phyloP scores from a whole-genome alignment of 106 monocot genomes.

The Hemerocallis citrina region DNA sequence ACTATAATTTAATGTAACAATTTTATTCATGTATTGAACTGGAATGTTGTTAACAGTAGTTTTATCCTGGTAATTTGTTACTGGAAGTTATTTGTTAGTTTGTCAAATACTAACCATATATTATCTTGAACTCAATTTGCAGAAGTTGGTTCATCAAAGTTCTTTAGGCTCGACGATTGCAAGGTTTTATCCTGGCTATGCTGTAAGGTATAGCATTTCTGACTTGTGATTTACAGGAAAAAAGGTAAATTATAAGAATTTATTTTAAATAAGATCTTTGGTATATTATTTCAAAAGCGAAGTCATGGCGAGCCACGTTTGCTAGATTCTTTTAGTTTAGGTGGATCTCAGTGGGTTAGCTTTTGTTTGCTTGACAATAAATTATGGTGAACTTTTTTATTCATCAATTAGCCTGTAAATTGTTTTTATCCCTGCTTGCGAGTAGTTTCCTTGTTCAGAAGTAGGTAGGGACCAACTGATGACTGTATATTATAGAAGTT shows the following conservation, averaged over 20 bases:
- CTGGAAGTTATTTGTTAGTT: no score
- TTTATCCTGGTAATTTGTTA: no score
- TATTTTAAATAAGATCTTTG: background rate
- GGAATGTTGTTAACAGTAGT: no score
- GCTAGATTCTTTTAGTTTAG: background rate
- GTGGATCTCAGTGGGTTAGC: background rate
- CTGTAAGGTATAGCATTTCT: conserved; percentile 47
- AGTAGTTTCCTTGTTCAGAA: background rate
- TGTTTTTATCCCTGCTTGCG: no score
- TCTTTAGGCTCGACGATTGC: conserved; percentile 79
- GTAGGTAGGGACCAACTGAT: no score
- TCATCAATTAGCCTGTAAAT: background rate
- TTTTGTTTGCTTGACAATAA: background rate
- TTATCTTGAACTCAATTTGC: conserved; percentile 10
- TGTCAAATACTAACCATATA: background rate
- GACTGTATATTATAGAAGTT: no score
- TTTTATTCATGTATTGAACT: no score
- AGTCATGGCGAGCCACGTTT: background rate
- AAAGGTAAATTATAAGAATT: background rate
- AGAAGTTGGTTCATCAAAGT: conserved; percentile 77
- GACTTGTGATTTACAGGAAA: background rate
- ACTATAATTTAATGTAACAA: no score
- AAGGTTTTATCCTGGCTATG: conserved; percentile 85
- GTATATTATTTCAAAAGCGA: background rate
- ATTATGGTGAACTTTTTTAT: no score